Percentiles rank a stretch among this genome's conserved stretches.
Evolutionary conservation across 169 alveolate genomes (phyloP).

Genomic region (Plasmodium relictum): DNA sequence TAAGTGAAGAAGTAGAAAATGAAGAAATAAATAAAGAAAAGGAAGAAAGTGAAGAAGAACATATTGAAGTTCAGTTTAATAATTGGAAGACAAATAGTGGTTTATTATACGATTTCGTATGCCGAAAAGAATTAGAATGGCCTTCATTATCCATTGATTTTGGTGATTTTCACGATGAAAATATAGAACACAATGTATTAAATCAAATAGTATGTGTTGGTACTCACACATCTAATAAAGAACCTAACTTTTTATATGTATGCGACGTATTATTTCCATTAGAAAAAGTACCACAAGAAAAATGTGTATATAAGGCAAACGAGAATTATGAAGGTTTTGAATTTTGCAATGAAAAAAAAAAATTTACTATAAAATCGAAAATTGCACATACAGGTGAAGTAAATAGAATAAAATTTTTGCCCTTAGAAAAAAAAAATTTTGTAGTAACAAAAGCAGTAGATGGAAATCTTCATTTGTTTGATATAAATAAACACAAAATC

Average conservation of each 20-base stretch:
- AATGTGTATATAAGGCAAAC: conserved; percentile 38
- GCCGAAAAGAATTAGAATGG: conserved; percentile 69
- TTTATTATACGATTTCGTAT: conserved; percentile 42
- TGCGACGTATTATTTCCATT: conserved; percentile 62
- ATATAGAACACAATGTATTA: conserved; percentile 34
- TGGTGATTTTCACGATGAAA: conserved; percentile 44
- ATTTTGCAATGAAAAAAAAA: conserved; percentile 47
- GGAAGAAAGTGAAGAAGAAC: conserved; percentile 31
- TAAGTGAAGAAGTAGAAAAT: conserved; percentile 46
- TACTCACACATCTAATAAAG: conserved; percentile 69
- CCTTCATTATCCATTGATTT: conserved; percentile 60
- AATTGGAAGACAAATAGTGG: conserved; percentile 70
- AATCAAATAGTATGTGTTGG: conserved; percentile 68
- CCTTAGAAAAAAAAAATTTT: conserved; percentile 39
- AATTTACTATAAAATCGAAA: conserved; percentile 49
- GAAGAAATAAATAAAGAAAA: not conserved
- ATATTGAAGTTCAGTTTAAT: conserved; percentile 31
- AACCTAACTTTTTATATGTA: conserved; percentile 48
- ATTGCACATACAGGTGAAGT: conserved; percentile 68
- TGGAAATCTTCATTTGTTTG: conserved; percentile 61
- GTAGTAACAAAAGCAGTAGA: conserved; percentile 50
- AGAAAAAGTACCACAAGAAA: conserved; percentile 53
- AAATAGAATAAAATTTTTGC: conserved; percentile 48
- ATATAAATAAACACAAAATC: conserved; percentile 48
- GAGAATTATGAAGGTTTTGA: conserved; percentile 67